Base-by-base conservation (phyloP, 2,329 filamentous ascomycete species). In the Hortaea werneckii region DNA sequence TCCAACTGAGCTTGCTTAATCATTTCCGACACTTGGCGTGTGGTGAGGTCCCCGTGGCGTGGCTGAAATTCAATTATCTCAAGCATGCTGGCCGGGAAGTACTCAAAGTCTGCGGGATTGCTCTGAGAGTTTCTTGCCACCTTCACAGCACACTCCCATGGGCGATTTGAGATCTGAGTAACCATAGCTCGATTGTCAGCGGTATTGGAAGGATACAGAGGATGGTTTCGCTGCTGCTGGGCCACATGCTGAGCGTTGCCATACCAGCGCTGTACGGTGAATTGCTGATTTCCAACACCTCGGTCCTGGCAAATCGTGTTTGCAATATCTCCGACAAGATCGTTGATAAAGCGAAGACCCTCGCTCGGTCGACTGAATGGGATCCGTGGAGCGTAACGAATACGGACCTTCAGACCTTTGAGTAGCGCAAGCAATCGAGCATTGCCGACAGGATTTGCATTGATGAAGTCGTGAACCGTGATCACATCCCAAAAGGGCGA, bases 381-480 rank as follows among this genome's bases (percentile, higher is more conserved):
- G n/a, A n/a, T 12, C 5, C 13, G 8, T 6, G 37, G 37, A 5
- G 40, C 9, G 45, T 50, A 45, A 8, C 6, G 37, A 46, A 52
- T 48, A 10, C 45, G 27, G 9, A 54, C 53, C 38, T 48, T 49
- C 5, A 48, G 13, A 3, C 51, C 53, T 26, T 46, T 44, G 3
- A 52, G 42, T 7, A n/a, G 7, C 30, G 30, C 30, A n/a, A n/a
- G 7, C 30, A 34, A 13, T 7, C 30, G 30, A n/a, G 30, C 7
- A n/a, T n/a, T n/a, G n/a, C n/a, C n/a, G n/a, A n/a, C n/a, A n/a
- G n/a, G n/a, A n/a, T n/a, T n/a, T n/a, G n/a, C n/a, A n/a, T n/a
- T n/a, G 37, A 50, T 43, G 34, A 41, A 27, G 12, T 40, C 20
- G 30, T 34, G 30, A 9, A 45, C 12, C 2, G 9, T 35, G 11